phyloP scores from a whole-genome alignment of 345 rosid genomes.

The Cardiospermum halicacabum region DNA sequence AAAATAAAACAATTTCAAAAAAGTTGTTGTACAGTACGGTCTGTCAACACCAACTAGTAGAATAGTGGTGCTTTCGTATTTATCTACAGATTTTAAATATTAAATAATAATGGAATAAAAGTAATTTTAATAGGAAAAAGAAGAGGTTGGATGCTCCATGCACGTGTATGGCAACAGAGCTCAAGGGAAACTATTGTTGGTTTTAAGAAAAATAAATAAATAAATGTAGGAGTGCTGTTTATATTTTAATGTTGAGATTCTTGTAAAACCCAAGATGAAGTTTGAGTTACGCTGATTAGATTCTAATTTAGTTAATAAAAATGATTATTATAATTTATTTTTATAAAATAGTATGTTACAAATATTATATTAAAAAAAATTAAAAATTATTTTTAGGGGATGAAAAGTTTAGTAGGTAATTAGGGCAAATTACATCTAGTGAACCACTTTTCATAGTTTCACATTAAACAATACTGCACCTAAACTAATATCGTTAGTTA shows the following conservation, averaged over 20 bases:
- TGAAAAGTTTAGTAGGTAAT: no score
- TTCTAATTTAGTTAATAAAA: background rate
- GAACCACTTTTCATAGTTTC: no score
- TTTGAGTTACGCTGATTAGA: background rate
- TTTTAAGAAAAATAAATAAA: no score
- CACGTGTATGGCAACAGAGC: constrained; percentile 2
- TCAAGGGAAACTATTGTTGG: background rate
- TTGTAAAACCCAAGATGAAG: background rate
- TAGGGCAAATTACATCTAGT: no score
- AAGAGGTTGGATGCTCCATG: background rate
- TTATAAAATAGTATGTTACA: no score
- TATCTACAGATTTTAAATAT: background rate
- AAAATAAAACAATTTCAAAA: background rate
- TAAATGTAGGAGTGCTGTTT: background rate
- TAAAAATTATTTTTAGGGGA: no score
- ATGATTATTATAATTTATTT: no score
- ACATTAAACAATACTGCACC: no score
- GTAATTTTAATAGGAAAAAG: background rate
- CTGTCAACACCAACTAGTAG: no score
- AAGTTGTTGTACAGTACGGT: background rate
- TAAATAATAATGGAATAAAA: no score
- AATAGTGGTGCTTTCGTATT: background rate
- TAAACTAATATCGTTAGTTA: no score
- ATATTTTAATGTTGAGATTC: background rate
- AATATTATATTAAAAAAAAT: no score